These are phyloP conservation scores for Akanthomyces dipterigenus DNA, from an alignment of 2,329 filamentous ascomycete genomes.

Conservation along the genomic window DNA sequence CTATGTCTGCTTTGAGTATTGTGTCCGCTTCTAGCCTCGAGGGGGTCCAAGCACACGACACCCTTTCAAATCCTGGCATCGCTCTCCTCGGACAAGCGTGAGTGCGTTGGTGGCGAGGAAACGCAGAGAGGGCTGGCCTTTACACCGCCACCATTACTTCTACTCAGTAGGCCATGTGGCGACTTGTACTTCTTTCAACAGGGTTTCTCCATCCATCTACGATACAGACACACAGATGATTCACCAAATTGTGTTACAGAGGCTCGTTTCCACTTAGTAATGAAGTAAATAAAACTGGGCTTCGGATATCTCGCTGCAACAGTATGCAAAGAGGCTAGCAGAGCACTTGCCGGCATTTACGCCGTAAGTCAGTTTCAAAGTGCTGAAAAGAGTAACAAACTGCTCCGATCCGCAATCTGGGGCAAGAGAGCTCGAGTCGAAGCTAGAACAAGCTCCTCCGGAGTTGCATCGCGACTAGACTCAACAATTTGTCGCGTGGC, in stretches of 20 bases:
- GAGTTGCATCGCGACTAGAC: not conserved
- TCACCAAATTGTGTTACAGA: not conserved
- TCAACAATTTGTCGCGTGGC: not conserved
- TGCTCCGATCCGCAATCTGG: not conserved
- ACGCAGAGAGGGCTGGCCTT: not conserved
- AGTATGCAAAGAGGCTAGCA: not conserved
- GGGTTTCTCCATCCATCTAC: not conserved
- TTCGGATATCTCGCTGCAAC: not conserved
- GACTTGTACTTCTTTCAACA: not conserved
- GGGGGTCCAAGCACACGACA: constrained; percentile 5
- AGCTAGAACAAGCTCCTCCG: not conserved
- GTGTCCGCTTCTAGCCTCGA: not conserved
- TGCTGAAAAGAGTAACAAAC: not conserved
- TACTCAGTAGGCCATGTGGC: not conserved
- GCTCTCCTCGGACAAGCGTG: not conserved
- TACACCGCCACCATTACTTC: not conserved
- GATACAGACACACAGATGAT: not conserved
- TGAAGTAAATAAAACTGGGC: not conserved
- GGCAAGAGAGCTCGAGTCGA: not conserved
- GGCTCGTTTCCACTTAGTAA: no score
- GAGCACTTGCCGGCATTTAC: not conserved
- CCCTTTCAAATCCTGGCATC: not conserved
- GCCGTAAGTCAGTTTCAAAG: constrained; percentile 3
- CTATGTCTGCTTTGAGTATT: not conserved
- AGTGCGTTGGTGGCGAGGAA: not conserved